A percentile compares a stretch with the other conserved stretches of the same genome.
These are phyloP conservation scores for Roridomyces roridus DNA, from an alignment of 768 basidiomycete genomes.

Conservation along the genomic window DNA sequence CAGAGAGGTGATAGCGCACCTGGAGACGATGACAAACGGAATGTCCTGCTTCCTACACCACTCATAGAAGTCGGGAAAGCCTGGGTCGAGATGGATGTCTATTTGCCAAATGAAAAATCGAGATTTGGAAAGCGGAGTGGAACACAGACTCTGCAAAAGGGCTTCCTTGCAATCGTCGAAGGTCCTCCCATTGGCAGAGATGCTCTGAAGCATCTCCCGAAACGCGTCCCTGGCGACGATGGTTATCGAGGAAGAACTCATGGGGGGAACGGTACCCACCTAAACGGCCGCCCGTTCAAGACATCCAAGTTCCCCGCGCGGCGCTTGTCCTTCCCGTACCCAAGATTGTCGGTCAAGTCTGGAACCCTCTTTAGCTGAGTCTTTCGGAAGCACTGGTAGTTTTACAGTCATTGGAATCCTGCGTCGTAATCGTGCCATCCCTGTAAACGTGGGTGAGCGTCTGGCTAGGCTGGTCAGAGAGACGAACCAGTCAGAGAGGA, in stretches of 20 bases:
- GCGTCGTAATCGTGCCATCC: conserved; percentile 94
- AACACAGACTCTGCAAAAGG: conserved; percentile 68
- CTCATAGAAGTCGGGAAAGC: conserved; percentile 86
- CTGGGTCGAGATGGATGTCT: conserved; percentile 88
- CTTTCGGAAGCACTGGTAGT: background rate
- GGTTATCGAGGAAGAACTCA: conserved; percentile 21
- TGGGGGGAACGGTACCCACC: conserved; percentile 46
- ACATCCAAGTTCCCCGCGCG: conserved; percentile 77
- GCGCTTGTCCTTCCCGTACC: conserved; percentile 79
- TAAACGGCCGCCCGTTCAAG: conserved; percentile 72
- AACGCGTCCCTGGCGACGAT: conserved; percentile 75
- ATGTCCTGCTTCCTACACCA: conserved; percentile 85
- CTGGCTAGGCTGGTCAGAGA: no score
- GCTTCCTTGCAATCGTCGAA: conserved; percentile 88
- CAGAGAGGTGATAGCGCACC: conserved; percentile 56
- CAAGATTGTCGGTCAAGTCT: conserved; percentile 92
- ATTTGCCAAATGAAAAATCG: conserved; percentile 4
- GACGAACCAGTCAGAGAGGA: conserved; percentile 88
- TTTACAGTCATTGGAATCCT: conserved; percentile 93
- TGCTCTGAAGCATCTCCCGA: conserved; percentile 82
- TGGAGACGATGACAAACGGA: conserved; percentile 93
- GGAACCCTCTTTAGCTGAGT: background rate
- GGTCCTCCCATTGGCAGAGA: conserved; percentile 73
- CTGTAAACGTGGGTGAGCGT: conserved; percentile 44
- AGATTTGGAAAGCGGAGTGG: background rate